Conservation (phyloP, 176 grass and related monocot genomes). For the Paspalum notatum region DNA sequence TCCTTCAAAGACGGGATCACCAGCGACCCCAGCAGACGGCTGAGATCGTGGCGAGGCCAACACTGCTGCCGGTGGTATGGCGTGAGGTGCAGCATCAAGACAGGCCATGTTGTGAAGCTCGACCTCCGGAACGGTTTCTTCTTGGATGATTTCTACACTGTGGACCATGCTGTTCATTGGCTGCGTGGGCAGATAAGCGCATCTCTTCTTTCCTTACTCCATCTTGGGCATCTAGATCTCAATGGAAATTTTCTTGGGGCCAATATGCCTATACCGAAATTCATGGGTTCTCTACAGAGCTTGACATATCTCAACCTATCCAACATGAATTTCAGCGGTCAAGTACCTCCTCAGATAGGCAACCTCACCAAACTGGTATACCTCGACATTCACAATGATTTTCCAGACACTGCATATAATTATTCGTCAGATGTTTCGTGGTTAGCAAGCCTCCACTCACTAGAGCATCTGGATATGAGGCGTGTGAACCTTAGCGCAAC, state of each 20-base stretch:
- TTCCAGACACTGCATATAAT: not conserved
- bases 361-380: not conserved
- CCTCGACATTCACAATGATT: not conserved
- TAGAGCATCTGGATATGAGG: not conserved
- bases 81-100: constrained; percentile 26
- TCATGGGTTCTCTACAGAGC: not conserved
- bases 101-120: constrained; percentile 35
- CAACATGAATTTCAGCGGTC: not conserved
- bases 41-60: constrained; percentile 14
- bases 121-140: not conserved
- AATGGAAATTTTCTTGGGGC: not conserved
- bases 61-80: constrained; percentile 40
- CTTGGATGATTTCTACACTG: not conserved
- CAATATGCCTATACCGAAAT: not conserved
- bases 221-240: not conserved
- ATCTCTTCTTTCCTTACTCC: not conserved
- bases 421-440: not conserved
- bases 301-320: not conserved
- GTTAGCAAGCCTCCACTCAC: not conserved
- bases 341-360: not conserved
- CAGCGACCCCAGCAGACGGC: not conserved
- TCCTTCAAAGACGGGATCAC: constrained; percentile 32
- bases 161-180: not conserved
- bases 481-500: not conserved
- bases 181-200: not conserved